A percentile compares a stretch with the other conserved stretches of the same genome.
These are phyloP conservation scores for Cyberlindnera suaveolens DNA, from an alignment of 805 yeast genomes.

Conservation along the genomic window DNA sequence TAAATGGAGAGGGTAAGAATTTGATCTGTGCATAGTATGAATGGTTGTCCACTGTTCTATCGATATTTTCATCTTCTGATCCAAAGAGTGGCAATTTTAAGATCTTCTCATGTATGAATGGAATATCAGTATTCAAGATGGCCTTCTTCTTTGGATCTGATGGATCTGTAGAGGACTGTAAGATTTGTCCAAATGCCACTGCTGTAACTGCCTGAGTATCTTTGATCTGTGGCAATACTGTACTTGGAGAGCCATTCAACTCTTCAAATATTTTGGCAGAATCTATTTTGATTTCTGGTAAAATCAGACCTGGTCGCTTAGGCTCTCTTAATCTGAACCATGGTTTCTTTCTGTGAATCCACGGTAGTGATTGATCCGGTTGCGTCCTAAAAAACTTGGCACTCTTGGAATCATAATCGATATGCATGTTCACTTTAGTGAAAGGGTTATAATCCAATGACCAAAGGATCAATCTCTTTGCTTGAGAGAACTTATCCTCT, in stretches of 20 bases:
- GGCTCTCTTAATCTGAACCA: conserved; percentile 21
- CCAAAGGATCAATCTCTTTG: conserved; percentile 22
- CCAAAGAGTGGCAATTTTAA: conserved; percentile 14
- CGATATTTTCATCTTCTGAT: conserved; percentile 6
- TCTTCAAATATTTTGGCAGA: conserved; percentile 8
- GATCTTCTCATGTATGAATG: conserved; percentile 13
- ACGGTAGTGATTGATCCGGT: conserved; percentile 18
- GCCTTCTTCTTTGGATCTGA: conserved; percentile 3
- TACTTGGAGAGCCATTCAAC: conserved; percentile 2
- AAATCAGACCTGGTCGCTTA: conserved; percentile 1
- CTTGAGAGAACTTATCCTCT: conserved; percentile 12
- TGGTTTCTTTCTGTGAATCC: conserved; percentile 18
- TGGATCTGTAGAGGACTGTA: not conserved
- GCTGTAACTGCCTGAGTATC: conserved; percentile 15
- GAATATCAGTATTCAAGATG: conserved; percentile 17
- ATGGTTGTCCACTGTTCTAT: conserved; percentile 21
- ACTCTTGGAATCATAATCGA: conserved; percentile 5
- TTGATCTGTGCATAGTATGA: conserved; percentile 37
- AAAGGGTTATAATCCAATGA: conserved; percentile 21
- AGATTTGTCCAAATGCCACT: conserved; percentile 20
- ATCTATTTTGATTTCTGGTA: conserved; percentile 6
- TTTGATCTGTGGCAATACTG: not conserved
- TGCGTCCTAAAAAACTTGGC: conserved; percentile 5
- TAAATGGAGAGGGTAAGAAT: conserved; percentile 39
- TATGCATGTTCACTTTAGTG: conserved; percentile 8